These are phyloP conservation scores for Lactifluus volemus DNA, from an alignment of 768 basidiomycete genomes.

Conservation along the genomic window DNA sequence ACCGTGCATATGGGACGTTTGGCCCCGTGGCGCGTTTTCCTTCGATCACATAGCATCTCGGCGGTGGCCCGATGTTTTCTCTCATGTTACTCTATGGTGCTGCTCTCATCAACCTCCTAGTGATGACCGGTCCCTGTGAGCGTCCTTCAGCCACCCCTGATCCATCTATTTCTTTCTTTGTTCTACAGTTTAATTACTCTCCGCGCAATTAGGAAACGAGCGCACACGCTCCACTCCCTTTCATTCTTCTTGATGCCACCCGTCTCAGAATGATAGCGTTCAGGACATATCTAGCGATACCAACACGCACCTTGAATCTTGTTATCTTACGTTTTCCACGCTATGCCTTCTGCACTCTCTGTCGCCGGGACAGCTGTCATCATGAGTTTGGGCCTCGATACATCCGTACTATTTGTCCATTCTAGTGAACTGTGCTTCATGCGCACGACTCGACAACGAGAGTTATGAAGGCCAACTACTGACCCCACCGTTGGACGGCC, in stretches of 20 bases:
- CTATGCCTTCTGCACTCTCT: conserved; percentile 48
- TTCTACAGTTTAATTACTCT: conserved; percentile 36
- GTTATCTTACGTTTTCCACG: conserved; percentile 48
- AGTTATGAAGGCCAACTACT: background rate
- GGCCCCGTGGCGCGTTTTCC: background rate
- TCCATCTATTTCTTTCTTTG: background rate
- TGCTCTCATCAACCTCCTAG: conserved; percentile 53
- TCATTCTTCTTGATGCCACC: conserved; percentile 37
- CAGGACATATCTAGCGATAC: conserved; percentile 36
- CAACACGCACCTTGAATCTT: conserved; percentile 37
- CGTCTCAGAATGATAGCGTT: conserved; percentile 35
- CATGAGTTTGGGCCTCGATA: conserved; percentile 49
- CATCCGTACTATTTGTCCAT: conserved; percentile 40
- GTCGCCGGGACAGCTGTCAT: conserved; percentile 58
- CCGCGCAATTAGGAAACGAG: conserved; percentile 66
- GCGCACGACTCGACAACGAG: background rate
- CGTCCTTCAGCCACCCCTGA: background rate
- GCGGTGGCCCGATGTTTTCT: background rate
- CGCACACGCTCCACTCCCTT: conserved; percentile 66
- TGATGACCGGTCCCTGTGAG: conserved; percentile 63
- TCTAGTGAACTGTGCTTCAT: background rate
- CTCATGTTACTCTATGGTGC: conserved; percentile 31
- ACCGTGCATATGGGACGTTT: too few species aligned
- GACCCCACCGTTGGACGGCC: background rate
- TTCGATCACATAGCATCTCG: background rate